These are phyloP conservation scores for Suhomyces maxii DNA, from an alignment of 1,139 yeast genomes.

Conservation along the genomic window DNA sequence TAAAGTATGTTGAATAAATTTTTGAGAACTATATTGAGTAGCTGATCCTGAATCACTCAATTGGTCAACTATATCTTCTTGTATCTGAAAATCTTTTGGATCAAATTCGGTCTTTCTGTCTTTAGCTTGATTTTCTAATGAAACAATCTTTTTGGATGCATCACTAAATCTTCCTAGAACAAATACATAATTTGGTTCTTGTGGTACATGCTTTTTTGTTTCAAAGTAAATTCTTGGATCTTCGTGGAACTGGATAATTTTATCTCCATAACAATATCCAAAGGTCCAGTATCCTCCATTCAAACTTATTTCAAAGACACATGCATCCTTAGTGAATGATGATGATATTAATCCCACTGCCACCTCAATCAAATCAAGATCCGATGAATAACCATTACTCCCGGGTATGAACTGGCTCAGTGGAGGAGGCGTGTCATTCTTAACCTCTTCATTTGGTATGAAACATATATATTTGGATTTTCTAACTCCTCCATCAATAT, in stretches of 20 bases:
- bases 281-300: slow-evolving; percentile 65
- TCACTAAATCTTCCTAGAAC: slow-evolving; percentile 47
- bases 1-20: slow-evolving; percentile 53
- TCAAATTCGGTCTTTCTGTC: slow-evolving; percentile 8
- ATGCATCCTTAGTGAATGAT: slow-evolving; percentile 25
- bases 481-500: slow-evolving; percentile 4
- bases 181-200: slow-evolving; percentile 39
- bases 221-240: slow-evolving; percentile 24
- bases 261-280: slow-evolving; percentile 55
- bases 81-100: slow-evolving; percentile 21
- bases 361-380: slow-evolving; percentile 21
- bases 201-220: slow-evolving; percentile 34
- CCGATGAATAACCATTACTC: slow-evolving; percentile 8
- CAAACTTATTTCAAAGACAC: slow-evolving; percentile 36
- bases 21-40: slow-evolving; percentile 14
- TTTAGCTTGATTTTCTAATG: slow-evolving; percentile 27
- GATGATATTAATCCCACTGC: slow-evolving; percentile 21
- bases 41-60: slow-evolving; percentile 14
- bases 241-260: slow-evolving; percentile 60
- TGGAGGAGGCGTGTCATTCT: background rate
- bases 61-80: slow-evolving; percentile 22
- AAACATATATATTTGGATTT: slow-evolving; percentile 13
- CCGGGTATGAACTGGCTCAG: background rate
- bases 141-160: slow-evolving; percentile 19
- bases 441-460: slow-evolving; percentile 9